These are phyloP conservation scores for Volvox reticuliferus DNA, from an alignment of 139 green algal genomes.

Conservation along the genomic window DNA sequence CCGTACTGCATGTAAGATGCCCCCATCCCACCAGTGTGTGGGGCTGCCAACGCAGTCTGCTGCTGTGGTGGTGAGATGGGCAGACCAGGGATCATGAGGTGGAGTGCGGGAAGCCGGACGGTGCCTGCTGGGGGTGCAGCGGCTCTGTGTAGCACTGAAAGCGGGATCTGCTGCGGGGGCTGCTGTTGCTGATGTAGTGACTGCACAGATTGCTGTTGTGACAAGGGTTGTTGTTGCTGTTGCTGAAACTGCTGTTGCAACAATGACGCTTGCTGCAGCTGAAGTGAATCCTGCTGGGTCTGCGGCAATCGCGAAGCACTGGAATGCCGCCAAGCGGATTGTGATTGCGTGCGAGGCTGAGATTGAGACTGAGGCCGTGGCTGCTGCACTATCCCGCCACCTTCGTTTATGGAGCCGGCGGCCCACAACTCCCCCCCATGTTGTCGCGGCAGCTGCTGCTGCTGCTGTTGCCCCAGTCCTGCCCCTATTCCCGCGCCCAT, in stretches of 20 bases:
- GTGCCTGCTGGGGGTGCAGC: not conserved
- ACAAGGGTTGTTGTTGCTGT: not conserved
- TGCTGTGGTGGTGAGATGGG: not conserved
- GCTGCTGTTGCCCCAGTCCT: not conserved
- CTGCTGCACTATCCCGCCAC: not conserved
- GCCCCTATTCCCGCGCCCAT: not conserved
- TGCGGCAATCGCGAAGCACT: not conserved
- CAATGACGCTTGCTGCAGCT: not conserved
- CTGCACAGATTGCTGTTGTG: constrained; percentile 12
- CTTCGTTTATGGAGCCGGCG: not conserved
- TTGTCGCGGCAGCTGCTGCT: not conserved
- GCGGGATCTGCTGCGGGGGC: not conserved
- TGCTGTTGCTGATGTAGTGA: not conserved
- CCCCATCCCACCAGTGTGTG: not conserved
- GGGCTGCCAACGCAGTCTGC: not conserved
- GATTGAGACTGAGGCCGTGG: not conserved
- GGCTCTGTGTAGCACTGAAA: constrained; percentile 21
- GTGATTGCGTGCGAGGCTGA: not conserved
- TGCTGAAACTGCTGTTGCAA: not conserved
- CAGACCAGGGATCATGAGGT: constrained; percentile 38
- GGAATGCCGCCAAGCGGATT: not conserved
- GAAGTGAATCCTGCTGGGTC: not conserved
- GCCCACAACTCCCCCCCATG: not conserved
- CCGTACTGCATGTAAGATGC: not conserved
- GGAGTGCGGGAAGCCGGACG: not conserved